Evolutionary conservation across 31 red algal species (phyloP).

Genomic region (Odonthalia washingtoniensis): DNA sequence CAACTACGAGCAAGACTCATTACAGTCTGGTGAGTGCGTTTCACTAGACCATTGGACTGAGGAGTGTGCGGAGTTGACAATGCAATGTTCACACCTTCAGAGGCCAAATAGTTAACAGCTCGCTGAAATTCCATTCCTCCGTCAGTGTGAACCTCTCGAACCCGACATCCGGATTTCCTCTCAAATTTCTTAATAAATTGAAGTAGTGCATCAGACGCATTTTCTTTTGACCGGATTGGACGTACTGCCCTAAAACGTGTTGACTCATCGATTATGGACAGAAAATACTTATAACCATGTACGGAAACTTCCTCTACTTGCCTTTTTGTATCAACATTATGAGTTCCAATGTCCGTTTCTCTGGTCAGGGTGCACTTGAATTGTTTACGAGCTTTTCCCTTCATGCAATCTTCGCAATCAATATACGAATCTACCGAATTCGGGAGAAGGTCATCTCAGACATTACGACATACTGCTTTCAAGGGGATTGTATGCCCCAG

Average conservation of each 20-base stretch:
- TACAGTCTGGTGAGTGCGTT: slow-evolving; percentile 1
- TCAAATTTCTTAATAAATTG: slow-evolving; percentile 31
- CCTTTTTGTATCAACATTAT: slow-evolving; percentile 23
- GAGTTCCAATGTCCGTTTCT: neutral
- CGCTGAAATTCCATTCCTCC: slow-evolving; percentile 33
- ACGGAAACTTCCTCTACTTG: neutral
- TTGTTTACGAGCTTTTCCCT: slow-evolving; percentile 28
- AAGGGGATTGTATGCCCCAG: too few relatives aligned
- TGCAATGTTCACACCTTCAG: neutral
- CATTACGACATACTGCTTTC: too few relatives aligned
- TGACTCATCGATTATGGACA: slow-evolving; percentile 25
- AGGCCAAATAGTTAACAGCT: slow-evolving; percentile 6
- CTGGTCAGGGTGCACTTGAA: slow-evolving; percentile 29
- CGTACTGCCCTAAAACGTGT: slow-evolving; percentile 16
- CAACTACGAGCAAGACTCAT: neutral
- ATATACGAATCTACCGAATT: too few relatives aligned
- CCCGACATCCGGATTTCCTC: slow-evolving; percentile 21
- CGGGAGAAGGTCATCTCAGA: too few relatives aligned
- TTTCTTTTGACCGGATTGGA: slow-evolving; percentile 19
- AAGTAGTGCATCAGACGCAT: slow-evolving; percentile 6
- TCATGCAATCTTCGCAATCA: slow-evolving; percentile 26
- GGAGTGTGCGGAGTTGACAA: slow-evolving; percentile 32
- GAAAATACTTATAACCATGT: slow-evolving; percentile 23
- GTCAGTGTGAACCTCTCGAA: slow-evolving; percentile 18
- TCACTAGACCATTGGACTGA: slow-evolving; percentile 42